These are phyloP conservation scores for Plasmodium knowlesi DNA, from an alignment of 169 alveolate species.

Conservation along the genomic window DNA sequence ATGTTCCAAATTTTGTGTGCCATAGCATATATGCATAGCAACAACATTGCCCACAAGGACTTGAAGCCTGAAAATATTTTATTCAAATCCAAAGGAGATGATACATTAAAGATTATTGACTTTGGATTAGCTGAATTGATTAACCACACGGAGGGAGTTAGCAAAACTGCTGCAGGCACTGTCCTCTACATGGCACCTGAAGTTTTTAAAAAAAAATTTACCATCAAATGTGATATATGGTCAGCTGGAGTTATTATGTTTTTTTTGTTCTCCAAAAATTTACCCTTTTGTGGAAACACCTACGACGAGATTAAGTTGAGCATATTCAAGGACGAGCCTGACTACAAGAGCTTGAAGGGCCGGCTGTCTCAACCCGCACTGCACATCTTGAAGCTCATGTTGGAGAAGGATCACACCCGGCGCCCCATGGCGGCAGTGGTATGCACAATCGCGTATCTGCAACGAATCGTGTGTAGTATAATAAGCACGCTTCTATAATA, in stretches of 20 bases:
- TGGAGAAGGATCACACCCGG: conserved; percentile 60
- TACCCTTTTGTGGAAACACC: conserved; percentile 87
- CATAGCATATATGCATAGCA: conserved; percentile 94
- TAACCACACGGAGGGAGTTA: conserved; percentile 78
- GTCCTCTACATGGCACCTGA: conserved; percentile 95
- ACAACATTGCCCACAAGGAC: conserved; percentile 86
- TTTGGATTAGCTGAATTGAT: conserved; percentile 83
- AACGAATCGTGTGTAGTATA: neutral
- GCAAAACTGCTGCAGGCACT: conserved; percentile 89
- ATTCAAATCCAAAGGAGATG: conserved; percentile 74
- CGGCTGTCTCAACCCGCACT: conserved; percentile 51
- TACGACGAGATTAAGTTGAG: conserved; percentile 82
- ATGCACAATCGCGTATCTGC: neutral
- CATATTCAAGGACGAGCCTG: conserved; percentile 75
- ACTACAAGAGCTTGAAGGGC: conserved; percentile 36
- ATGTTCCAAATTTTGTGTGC: conserved; percentile 95
- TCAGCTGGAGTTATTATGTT: conserved; percentile 93
- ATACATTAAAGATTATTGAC: conserved; percentile 81
- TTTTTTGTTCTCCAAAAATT: conserved; percentile 92
- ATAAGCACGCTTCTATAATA: neutral
- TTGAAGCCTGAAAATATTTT: conserved; percentile 86
- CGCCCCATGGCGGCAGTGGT: conserved; percentile 77
- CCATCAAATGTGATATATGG: conserved; percentile 95
- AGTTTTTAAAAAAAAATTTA: conserved; percentile 91
- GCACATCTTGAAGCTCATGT: conserved; percentile 74